Conservation (phyloP, 257 asterid species). For the Fraxinus quadrangulata region DNA sequence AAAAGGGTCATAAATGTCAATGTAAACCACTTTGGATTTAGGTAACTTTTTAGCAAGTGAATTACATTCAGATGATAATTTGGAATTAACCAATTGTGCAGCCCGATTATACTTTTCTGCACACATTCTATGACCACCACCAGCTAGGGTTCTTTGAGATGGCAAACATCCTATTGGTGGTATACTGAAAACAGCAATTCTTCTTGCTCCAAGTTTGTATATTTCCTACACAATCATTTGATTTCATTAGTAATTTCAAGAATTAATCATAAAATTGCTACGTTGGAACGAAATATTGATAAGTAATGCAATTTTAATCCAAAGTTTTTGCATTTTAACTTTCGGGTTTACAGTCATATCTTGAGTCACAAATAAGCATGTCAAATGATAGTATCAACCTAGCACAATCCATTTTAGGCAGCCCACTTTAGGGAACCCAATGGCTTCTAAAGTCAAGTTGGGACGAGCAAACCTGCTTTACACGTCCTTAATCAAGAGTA, state of each 20-base stretch:
- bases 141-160: slow-evolving; percentile 42
- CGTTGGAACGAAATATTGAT: too few relatives aligned
- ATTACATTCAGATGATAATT: slow-evolving; percentile 35
- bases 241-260: neutral
- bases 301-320: too few relatives aligned
- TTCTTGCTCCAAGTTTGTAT: slow-evolving; percentile 54
- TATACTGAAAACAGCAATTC: slow-evolving; percentile 40
- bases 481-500: too few relatives aligned
- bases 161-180: slow-evolving; percentile 62
- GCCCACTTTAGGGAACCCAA: neutral
- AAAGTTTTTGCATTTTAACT: neutral
- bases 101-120: slow-evolving; percentile 37
- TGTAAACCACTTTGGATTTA: slow-evolving; percentile 40
- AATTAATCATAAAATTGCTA: neutral
- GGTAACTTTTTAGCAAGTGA: slow-evolving; percentile 37
- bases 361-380: neutral
- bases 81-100: slow-evolving; percentile 40
- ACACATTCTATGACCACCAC: slow-evolving; percentile 41
- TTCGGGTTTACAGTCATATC: neutral
- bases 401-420: neutral
- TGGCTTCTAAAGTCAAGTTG: too few relatives aligned
- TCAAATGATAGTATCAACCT: neutral
- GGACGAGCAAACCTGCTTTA: too few relatives aligned
- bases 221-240: slow-evolving; percentile 33
- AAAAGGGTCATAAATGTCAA: slow-evolving; percentile 45